Conservation (phyloP, 1,284 basidiomycete genomes). For the Trichosporon inkin region DNA sequence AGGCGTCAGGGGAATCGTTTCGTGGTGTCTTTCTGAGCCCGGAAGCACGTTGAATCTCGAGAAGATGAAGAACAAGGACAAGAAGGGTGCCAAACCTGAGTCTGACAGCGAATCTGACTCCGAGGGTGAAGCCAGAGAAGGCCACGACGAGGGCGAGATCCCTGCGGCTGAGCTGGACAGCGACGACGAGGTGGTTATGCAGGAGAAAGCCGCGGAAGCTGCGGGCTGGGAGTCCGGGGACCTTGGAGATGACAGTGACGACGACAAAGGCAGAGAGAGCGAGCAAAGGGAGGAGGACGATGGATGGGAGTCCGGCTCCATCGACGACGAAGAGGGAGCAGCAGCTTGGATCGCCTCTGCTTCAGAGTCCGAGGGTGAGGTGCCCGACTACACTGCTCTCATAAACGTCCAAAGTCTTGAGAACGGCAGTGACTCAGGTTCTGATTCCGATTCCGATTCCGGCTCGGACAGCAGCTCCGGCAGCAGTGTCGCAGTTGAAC, state of each 20-base stretch:
- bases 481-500: conserved; percentile 21
- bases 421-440: not conserved
- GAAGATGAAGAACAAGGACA: conserved; percentile 26
- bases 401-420: not conserved
- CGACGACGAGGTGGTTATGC: conserved; percentile 22
- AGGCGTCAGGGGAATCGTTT: conserved; percentile 58
- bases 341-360: conserved; percentile 5
- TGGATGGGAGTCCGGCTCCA: conserved; percentile 59
- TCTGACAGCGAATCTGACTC: conserved; percentile 6
- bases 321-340: conserved; percentile 29
- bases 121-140: conserved; percentile 13
- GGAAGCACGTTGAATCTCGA: conserved; percentile 37
- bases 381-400: not conserved
- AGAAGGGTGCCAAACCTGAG: conserved; percentile 18
- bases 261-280: conserved; percentile 27
- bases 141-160: conserved; percentile 17
- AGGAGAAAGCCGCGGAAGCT: conserved; percentile 50
- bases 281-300: conserved; percentile 40
- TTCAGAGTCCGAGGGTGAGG: conserved; percentile 7
- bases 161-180: conserved; percentile 15
- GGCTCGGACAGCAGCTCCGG: conserved; percentile 14
- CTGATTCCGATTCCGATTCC: conserved; percentile 25
- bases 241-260: conserved; percentile 30
- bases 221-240: conserved; percentile 60
- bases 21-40: conserved; percentile 47